These are phyloP conservation scores for Capsicum baccatum DNA, from an alignment of 257 asterid species.

Conservation along the genomic window DNA sequence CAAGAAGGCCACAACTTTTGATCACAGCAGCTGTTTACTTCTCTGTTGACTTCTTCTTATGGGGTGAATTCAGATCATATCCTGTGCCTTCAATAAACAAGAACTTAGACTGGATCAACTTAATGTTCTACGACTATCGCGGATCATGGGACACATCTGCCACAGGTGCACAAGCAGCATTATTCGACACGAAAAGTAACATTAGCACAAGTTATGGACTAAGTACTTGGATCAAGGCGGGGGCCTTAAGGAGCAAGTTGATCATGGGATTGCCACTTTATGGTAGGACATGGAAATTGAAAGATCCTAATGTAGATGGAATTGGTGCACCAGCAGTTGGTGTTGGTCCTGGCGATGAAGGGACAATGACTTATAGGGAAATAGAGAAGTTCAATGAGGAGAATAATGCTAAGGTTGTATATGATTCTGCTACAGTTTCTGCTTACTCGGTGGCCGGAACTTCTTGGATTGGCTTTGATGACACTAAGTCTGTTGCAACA, in stretches of 20 bases:
- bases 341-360: constrained; percentile 62
- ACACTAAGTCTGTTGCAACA: constrained; percentile 40
- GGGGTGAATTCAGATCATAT: constrained; percentile 49
- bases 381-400: constrained; percentile 58
- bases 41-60: constrained; percentile 52
- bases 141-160: constrained; percentile 65
- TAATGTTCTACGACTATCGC: constrained; percentile 73
- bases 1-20: constrained; percentile 53
- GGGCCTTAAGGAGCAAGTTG: constrained; percentile 58
- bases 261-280: constrained; percentile 81
- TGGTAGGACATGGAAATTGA: constrained; percentile 35
- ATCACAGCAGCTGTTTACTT: constrained; percentile 85
- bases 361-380: constrained; percentile 54
- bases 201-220: constrained; percentile 74
- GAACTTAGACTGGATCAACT: constrained; percentile 77
- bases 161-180: constrained; percentile 84
- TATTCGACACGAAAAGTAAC: constrained; percentile 58
- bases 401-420: constrained; percentile 55
- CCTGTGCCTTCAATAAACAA: constrained; percentile 57
- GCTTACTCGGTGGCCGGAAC: constrained; percentile 66
- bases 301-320: constrained; percentile 47
- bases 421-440: constrained; percentile 59
- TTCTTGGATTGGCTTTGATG: constrained; percentile 85
- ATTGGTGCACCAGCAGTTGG: constrained; percentile 74
- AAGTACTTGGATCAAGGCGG: constrained; percentile 66